Percentiles rank a stretch among this genome's conserved stretches.
These are phyloP conservation scores for Acanthamoeba healyi DNA, from an alignment of 208 protist species.

Conservation along the genomic window DNA sequence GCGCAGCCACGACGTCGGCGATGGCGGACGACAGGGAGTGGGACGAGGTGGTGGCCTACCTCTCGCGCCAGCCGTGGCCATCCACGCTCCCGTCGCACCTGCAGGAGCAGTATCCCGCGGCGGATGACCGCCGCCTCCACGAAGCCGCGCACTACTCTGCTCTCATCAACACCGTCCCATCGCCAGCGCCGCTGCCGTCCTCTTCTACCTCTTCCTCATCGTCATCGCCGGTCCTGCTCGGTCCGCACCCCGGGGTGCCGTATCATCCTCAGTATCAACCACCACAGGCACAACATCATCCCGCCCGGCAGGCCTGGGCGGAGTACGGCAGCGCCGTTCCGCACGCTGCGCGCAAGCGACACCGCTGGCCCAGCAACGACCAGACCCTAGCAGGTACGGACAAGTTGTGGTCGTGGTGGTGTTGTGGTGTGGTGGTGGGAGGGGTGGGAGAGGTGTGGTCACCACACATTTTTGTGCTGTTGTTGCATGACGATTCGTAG, in stretches of 20 bases:
- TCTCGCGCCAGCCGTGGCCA: conserved; percentile 26
- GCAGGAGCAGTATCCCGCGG: neutral
- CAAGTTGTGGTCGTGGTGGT: no score
- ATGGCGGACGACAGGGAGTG: conserved; percentile 5
- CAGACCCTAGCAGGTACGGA: no score
- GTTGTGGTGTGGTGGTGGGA: no score
- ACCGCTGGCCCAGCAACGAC: no score
- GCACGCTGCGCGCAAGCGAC: no score
- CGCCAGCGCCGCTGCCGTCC: neutral
- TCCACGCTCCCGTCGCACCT: neutral
- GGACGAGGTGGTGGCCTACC: conserved; percentile 49
- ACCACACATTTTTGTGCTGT: no score
- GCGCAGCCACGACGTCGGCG: no score
- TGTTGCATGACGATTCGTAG: no score
- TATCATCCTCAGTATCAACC: neutral
- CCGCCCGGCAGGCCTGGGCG: no score
- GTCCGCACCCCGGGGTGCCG: neutral
- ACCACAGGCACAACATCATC: neutral
- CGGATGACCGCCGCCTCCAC: neutral
- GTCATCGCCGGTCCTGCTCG: neutral
- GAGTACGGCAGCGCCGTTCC: no score
- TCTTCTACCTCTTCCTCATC: neutral
- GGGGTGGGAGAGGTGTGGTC: no score
- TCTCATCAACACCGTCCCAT: neutral
- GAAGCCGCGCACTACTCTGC: neutral